Percentiles rank a stretch among this genome's conserved stretches.
Evolutionary conservation across 176 grass and related monocot species (phyloP).

Genomic region (Avena atlantica): DNA sequence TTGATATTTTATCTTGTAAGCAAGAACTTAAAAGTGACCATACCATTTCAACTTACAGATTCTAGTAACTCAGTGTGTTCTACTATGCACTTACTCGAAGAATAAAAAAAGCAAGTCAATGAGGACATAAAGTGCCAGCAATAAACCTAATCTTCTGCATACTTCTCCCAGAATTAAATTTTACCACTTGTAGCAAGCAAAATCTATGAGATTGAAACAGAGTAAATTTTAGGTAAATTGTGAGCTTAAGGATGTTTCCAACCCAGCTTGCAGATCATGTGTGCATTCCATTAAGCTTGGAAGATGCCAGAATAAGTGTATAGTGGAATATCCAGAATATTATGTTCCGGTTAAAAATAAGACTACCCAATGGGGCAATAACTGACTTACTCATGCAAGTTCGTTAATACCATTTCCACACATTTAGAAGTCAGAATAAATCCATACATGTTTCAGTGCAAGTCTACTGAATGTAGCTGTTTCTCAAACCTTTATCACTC

Average conservation of each 20-base stretch:
- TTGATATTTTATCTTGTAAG: background rate
- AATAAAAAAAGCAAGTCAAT: background rate
- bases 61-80: background rate
- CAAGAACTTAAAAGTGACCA: background rate
- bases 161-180: slow-evolving; percentile 4
- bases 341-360: background rate
- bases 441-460: background rate
- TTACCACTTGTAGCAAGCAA: background rate
- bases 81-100: background rate
- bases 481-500: background rate
- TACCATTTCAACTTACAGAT: background rate
- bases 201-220: background rate
- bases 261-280: background rate
- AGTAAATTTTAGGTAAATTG: slow-evolving; percentile 9
- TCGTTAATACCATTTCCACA: background rate
- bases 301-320: background rate
- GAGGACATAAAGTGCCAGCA: background rate
- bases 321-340: background rate
- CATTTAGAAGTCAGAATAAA: background rate
- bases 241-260: background rate
- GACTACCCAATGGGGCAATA: background rate
- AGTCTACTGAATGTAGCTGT: background rate
- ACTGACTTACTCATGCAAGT: background rate
- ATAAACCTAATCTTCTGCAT: background rate
- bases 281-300: background rate